A percentile compares a stretch with the other conserved stretches of the same genome.
These are phyloP conservation scores for Globomyces pollinis-pini DNA, from an alignment of 192 early-diverging fungal genomes.

Conservation along the genomic window DNA sequence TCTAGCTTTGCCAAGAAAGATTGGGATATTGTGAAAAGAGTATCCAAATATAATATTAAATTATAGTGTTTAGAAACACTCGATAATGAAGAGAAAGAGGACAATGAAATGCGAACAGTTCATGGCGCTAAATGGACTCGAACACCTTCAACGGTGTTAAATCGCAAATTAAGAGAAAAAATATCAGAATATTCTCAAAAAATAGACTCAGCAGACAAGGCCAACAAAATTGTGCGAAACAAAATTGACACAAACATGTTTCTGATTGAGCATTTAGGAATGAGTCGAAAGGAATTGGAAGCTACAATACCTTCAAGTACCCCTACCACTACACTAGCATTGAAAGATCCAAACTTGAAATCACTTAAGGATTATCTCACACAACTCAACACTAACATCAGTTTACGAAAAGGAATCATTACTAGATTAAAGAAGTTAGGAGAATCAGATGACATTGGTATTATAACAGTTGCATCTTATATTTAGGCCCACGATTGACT, in stretches of 20 bases:
- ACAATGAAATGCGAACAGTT: slow-evolving; percentile 50
- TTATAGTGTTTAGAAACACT: slow-evolving; percentile 53
- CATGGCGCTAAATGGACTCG: slow-evolving; percentile 55
- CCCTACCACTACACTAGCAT: slow-evolving; percentile 43
- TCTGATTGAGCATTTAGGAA: slow-evolving; percentile 47
- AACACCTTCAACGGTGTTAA: slow-evolving; percentile 42
- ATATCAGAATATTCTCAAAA: slow-evolving; percentile 48
- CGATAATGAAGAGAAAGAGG: slow-evolving; percentile 62
- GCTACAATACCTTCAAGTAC: slow-evolving; percentile 54
- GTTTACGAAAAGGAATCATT: slow-evolving; percentile 48
- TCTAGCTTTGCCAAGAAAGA: slow-evolving; percentile 42
- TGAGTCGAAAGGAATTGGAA: slow-evolving; percentile 32
- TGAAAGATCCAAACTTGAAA: slow-evolving; percentile 55
- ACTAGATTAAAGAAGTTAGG: slow-evolving; percentile 62
- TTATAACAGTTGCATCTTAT: too few species aligned
- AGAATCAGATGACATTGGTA: slow-evolving; percentile 73
- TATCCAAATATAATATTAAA: slow-evolving; percentile 17
- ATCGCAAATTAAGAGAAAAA: slow-evolving; percentile 45
- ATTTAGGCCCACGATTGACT: slow-evolving; percentile 16
- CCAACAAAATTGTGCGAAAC: slow-evolving; percentile 42
- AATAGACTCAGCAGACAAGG: slow-evolving; percentile 49
- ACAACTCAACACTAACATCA: slow-evolving; percentile 48
- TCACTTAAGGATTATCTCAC: slow-evolving; percentile 50
- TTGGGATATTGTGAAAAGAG: slow-evolving; percentile 54
- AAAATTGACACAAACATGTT: slow-evolving; percentile 55